Base-by-base conservation (phyloP, 2,329 filamentous ascomycete species). In the Calonectria pseudoreteaudii region DNA sequence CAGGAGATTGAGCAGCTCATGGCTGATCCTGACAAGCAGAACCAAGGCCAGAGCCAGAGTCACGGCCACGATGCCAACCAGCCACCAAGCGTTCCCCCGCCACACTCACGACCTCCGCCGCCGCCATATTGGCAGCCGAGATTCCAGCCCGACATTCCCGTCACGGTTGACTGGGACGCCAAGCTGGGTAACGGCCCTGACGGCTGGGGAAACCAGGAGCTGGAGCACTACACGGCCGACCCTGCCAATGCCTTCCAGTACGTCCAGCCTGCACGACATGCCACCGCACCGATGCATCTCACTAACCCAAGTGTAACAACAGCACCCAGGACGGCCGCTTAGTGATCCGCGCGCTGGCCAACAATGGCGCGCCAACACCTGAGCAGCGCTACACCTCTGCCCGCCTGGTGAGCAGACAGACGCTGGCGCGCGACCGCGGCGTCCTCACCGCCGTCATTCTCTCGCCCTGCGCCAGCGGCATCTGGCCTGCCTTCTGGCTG, bases 401-500 rank as follows among this genome's bases (percentile, higher is more conserved):
- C 9, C 87, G 90, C 1, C 84, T 92, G 53, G 89, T 90, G 20
- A 89, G 86, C 70, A 85, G 87, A 41, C 86, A 88, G 75, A 89
- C 88, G 7, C 85, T 92, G 0, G 84, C 81, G 3, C 85, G 88
- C 3, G 85, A 89, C 52, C 84, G 87, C 38, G 90, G 90, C 34
- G 90, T 87, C 64, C 80, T 92, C 52, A 87, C 87, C 3, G 90
- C 88, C 2, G 85, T 87, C 1, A 85, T 91, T 14, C 83, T 85
- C 0, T 86, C 89, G 0, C 90, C 90, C 0, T 89, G 87, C 67
- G 90, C 90, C 0, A 80, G 84, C 3, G 90, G 90, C 5, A 88
- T 92, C 60, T 92, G 90, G 90, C 90, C 90, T 0, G 90, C 90
- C 0, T 91, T 91, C 78, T 92, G 90, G 90, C 86, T 92, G 67